Conservation (phyloP, 2,329 filamentous ascomycete genomes). For the Thelonectria discophora region DNA sequence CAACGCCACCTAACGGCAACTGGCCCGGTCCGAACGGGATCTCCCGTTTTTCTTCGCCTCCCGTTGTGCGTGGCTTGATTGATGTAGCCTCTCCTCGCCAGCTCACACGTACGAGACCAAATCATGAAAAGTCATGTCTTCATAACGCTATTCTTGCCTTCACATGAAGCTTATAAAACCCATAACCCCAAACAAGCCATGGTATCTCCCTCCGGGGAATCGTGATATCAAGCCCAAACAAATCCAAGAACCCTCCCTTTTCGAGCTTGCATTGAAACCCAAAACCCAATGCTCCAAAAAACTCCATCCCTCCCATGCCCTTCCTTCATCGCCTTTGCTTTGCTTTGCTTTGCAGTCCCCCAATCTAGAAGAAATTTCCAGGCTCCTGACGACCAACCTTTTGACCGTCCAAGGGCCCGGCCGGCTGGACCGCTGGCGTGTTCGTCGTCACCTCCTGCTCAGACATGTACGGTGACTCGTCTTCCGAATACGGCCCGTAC, state of each 20-base stretch:
- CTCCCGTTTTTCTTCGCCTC: no score
- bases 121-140: background rate
- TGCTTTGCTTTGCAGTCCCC: background rate
- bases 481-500: background rate
- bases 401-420: conserved; percentile 3
- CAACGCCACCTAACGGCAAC: no score
- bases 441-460: background rate
- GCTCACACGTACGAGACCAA: background rate
- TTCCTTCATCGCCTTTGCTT: no score
- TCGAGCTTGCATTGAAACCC: no score
- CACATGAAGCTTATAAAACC: no score
- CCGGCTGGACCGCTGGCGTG: background rate
- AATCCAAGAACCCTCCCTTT: no score
- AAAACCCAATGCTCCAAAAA: background rate
- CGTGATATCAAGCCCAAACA: no score
- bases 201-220: background rate
- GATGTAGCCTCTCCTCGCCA: no score
- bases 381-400: background rate
- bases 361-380: conserved; percentile 1
- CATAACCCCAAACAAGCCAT: background rate
- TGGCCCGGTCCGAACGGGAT: no score
- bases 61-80: no score
- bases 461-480: background rate
- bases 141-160: background rate
- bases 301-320: background rate